These are phyloP conservation scores for Suhomyces panamericanus DNA, from an alignment of 1,139 yeast species.

Conservation along the genomic window DNA sequence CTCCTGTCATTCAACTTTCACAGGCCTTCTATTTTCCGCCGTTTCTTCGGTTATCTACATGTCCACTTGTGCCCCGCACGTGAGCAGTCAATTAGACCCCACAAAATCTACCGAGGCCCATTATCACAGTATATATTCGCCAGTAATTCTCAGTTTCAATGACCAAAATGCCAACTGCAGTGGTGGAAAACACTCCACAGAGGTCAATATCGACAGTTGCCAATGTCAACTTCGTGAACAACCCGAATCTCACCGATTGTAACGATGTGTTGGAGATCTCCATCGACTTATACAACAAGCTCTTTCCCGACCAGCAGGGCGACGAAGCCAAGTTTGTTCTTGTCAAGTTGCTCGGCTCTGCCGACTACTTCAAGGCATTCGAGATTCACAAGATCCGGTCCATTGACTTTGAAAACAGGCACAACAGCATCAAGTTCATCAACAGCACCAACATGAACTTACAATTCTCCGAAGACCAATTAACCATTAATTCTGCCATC, in stretches of 20 bases:
- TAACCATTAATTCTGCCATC: constrained; percentile 37
- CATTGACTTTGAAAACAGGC: constrained; percentile 23
- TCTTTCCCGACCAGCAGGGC: constrained; percentile 30
- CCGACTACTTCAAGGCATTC: constrained; percentile 39
- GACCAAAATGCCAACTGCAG: constrained; percentile 19
- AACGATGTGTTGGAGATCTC: constrained; percentile 38
- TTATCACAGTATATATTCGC: constrained; percentile 3
- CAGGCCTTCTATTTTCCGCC: background rate
- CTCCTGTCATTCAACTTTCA: background rate
- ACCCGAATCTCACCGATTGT: constrained; percentile 24
- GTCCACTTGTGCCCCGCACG: constrained; percentile 7
- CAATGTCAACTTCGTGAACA: constrained; percentile 34
- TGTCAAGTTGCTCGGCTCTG: constrained; percentile 46
- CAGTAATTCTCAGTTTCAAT: background rate
- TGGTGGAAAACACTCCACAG: constrained; percentile 3
- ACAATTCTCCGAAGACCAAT: constrained; percentile 23
- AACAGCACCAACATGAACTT: constrained; percentile 37
- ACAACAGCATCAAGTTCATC: constrained; percentile 35
- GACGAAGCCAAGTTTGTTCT: constrained; percentile 25
- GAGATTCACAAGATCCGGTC: constrained; percentile 38
- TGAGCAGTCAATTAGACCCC: constrained; percentile 6
- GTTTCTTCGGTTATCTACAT: background rate
- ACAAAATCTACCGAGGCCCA: constrained; percentile 13
- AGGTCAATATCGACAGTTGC: constrained; percentile 28
- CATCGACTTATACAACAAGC: constrained; percentile 32